Base-by-base conservation (phyloP, 805 yeast species). In the Komagataella pseudopastoris region DNA sequence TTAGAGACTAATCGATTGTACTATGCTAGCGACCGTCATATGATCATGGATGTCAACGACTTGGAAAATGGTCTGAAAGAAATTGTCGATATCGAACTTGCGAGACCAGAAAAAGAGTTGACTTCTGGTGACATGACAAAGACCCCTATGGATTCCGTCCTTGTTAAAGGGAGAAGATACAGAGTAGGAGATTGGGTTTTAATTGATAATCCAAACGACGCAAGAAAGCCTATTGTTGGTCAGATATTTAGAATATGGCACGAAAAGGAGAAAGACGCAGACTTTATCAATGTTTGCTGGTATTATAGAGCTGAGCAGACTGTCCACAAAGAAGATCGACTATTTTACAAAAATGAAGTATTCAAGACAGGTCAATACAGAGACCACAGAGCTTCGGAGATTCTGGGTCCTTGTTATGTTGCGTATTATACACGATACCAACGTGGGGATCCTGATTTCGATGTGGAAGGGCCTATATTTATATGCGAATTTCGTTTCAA, bases 241-340 rank as follows among this genome's bases (percentile, higher is more conserved):
- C 99, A 93, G 67, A 78, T 93, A 24, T 93, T 91, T 70, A 77
- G 96, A 60, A 77, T 93, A 55, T 93, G 99, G 99, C 75, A 80
- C n/a, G 71, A 76, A 5, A 71, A 74, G 17, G 95, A 89, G 56
- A 95, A 90, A 51, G 78, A 80, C 7, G 81, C 83, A 59, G 78
- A 83, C 54, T 90, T 90, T 81, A 77, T 90, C 62, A 91, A 93
- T 63, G 96, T 88, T 45, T 93, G 98, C 71, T 93, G 98, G 99
- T 93, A 91, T 67, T 85, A 88, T 61, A 80, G 98, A 58, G 96
- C 99, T 1, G 98, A 93, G 65, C 97, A 95, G 74, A 93, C 99
- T 0, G 95, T 93, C 47, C 99, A 93, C 66, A 78, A 95, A 59
- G 84, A 76, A 47, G 98, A 93, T 67, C 75, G 96, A 61, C 69